Evolutionary conservation across 805 yeast genomes (phyloP).

Genomic region (Wickerhamiella australiensis): DNA sequence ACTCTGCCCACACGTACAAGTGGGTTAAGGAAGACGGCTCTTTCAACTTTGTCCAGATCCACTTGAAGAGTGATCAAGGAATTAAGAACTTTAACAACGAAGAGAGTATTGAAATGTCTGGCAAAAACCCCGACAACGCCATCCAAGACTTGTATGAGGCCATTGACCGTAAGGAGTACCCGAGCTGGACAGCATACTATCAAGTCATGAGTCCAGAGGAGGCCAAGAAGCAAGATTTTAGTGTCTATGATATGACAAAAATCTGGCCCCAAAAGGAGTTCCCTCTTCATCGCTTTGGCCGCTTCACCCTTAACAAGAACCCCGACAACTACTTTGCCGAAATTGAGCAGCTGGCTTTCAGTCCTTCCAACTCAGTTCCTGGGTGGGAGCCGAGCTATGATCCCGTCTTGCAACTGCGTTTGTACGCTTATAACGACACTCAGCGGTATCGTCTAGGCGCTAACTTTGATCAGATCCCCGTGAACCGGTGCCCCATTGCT

Average conservation of each 20-base stretch:
- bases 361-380: slow-evolving; percentile 63
- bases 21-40: slow-evolving; percentile 41
- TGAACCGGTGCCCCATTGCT: slow-evolving; percentile 45
- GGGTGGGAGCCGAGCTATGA: slow-evolving; percentile 67
- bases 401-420: slow-evolving; percentile 64
- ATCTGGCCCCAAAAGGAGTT: slow-evolving; percentile 46
- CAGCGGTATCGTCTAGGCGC: slow-evolving; percentile 66
- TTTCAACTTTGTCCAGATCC: slow-evolving; percentile 45
- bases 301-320: slow-evolving; percentile 42
- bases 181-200: slow-evolving; percentile 42
- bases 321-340: slow-evolving; percentile 42
- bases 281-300: slow-evolving; percentile 46
- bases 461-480: slow-evolving; percentile 56
- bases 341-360: slow-evolving; percentile 50
- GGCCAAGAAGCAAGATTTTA: slow-evolving; percentile 39
- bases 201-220: slow-evolving; percentile 50
- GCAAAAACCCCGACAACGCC: slow-evolving; percentile 42
- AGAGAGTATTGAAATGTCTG: slow-evolving; percentile 38
- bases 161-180: slow-evolving; percentile 39
- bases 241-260: slow-evolving; percentile 44
- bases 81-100: slow-evolving; percentile 35
- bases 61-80: slow-evolving; percentile 41
- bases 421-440: slow-evolving; percentile 66
- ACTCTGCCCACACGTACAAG: slow-evolving; percentile 55
- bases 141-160: slow-evolving; percentile 35